Percentiles rank a stretch among this genome's conserved stretches.
These are phyloP conservation scores for Wilcoxina mikolae DNA, from an alignment of 495 filamentous ascomycete genomes.

Conservation along the genomic window DNA sequence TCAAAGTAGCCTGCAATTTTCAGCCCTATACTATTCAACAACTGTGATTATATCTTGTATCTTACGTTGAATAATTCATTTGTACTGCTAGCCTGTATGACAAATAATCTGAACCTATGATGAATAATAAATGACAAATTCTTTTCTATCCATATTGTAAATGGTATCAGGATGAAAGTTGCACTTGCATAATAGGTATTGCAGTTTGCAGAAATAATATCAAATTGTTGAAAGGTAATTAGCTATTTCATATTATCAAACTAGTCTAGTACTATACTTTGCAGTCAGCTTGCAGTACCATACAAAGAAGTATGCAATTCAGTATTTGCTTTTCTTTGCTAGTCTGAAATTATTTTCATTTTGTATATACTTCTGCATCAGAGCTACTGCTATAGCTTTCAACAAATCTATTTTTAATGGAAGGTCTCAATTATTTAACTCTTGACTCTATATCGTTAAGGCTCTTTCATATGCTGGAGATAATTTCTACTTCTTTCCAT, in stretches of 20 bases:
- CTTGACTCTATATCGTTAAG: not conserved
- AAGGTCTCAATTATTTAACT: slow-evolving; percentile 5
- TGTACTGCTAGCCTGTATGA: not conserved
- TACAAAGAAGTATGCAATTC: not conserved
- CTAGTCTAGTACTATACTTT: not conserved
- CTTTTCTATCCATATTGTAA: slow-evolving; percentile 11
- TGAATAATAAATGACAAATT: slow-evolving; percentile 8
- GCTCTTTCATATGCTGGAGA: not conserved
- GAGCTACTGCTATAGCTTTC: not conserved
- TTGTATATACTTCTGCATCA: not conserved
- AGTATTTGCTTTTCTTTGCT: not conserved
- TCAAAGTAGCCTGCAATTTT: not conserved
- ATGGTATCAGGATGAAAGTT: not conserved
- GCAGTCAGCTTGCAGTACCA: not conserved
- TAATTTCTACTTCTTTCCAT: no score
- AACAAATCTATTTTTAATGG: slow-evolving; percentile 6
- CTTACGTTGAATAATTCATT: no score
- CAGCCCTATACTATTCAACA: not conserved
- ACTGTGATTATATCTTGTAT: slow-evolving; percentile 2
- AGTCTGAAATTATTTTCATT: not conserved
- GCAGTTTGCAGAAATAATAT: slow-evolving; percentile 7
- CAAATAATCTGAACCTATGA: slow-evolving; percentile 7
- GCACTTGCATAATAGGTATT: not conserved
- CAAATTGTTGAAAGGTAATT: not conserved
- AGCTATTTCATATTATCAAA: not conserved